Base-by-base conservation (phyloP, 352 stramenopile species). In the Globisporangium perplexum region DNA sequence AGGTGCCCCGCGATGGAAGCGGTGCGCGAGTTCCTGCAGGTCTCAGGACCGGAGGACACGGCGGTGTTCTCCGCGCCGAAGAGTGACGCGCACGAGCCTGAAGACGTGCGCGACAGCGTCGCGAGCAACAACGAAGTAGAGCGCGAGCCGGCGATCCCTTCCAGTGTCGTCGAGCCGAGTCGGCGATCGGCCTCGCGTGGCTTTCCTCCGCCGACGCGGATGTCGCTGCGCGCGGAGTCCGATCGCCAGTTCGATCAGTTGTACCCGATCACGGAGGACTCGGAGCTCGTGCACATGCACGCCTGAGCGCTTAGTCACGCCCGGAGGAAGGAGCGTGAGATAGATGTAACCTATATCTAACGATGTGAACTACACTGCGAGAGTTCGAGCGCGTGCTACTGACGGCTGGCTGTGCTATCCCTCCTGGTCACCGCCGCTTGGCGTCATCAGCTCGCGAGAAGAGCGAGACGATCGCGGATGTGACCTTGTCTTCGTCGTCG, bases 191-290 rank as follows among this genome's bases (percentile, higher is more conserved):
- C 22, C 33, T 12, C 23, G 26, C 57, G 52, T 26, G 59, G 60
- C 31, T 71, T 73, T 39, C 60, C 65, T 11, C 60, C 57, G 23
- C 56, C 47, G 35, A 45, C 55, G 3, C 64, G 50, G 14, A 58
- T 49, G 26, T 74, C 72, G 20, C 45, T 55, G 10, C 56, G 69
- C 31, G 41, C 28, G 18, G 44, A 50, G 7, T 15, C 28, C 8
- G 52, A 48, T 26, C 46, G 56, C 33, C 55, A 64, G 33, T 64
- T 81, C 24, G 68, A 83, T 20, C 65, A 80, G 36, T 69, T 86
- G 47, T 81, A 79, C 60, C 69, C 74, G 39, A 86, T 86, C 63
- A 74, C 60, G 3, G 74, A 85, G 47, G 69, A 81, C 65, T 52
- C 53, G 15, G 73, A 81, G 51, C 49, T 67, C 35, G 35, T 61